Percentiles rank a stretch among this genome's conserved stretches.
Evolutionary conservation across 23 red algal genomes (phyloP).

Genomic region (Porphyridium purpureum): DNA sequence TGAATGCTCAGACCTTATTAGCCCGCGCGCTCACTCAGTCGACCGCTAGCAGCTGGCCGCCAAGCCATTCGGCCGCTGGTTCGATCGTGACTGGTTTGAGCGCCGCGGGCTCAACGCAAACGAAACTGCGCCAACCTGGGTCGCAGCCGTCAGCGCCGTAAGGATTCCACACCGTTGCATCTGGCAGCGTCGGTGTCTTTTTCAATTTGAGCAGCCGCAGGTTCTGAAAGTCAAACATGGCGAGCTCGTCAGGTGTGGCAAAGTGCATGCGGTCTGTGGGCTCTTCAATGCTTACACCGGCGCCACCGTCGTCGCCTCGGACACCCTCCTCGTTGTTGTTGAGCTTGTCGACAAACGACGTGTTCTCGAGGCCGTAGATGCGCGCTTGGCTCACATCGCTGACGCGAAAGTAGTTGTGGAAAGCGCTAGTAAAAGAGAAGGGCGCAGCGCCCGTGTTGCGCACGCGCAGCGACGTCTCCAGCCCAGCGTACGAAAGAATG

Average conservation of each 20-base stretch:
- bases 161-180: constrained; percentile 94
- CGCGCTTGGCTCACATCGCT: constrained; percentile 36
- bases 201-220: constrained; percentile 80
- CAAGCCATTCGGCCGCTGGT: constrained; percentile 77
- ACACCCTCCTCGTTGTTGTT: constrained; percentile 25
- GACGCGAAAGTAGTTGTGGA: constrained; percentile 89
- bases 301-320: constrained; percentile 27
- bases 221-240: constrained; percentile 70
- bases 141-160: constrained; percentile 76
- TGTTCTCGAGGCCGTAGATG: constrained; percentile 70
- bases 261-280: constrained; percentile 72
- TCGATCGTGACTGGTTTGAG: constrained; percentile 45
- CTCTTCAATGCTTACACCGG: constrained; percentile 36
- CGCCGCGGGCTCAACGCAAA: constrained; percentile 89
- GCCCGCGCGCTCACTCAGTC: too few relatives aligned
- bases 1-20: too few relatives aligned
- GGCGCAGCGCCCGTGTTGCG: constrained; percentile 50
- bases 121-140: constrained; percentile 75
- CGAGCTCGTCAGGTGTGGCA: constrained; percentile 63
- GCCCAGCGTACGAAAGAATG: constrained; percentile 44
- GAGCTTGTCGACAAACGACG: constrained; percentile 33
- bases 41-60: constrained; percentile 65
- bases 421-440: constrained; percentile 74
- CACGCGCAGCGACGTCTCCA: constrained; percentile 55
- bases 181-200: constrained; percentile 55